Evolutionary conservation across 2,329 filamentous ascomycete genomes (phyloP).

Genomic region (Tolypocladium cylindrosporum): DNA sequence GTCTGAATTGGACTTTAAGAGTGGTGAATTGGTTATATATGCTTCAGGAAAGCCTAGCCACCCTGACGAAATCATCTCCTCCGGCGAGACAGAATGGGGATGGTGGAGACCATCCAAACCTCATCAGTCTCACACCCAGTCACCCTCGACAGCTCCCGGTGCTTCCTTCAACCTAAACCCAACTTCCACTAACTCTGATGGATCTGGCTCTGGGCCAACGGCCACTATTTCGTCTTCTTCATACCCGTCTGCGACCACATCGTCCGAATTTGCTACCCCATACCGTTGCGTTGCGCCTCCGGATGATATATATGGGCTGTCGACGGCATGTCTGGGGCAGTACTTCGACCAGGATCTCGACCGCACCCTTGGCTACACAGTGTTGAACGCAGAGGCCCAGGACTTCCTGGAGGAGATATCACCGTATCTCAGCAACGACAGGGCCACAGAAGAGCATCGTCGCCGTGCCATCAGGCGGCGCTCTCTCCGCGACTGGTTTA

Average conservation of each 20-base stretch:
- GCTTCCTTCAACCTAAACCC: neutral
- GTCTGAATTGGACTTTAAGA: slow-evolving; percentile 7
- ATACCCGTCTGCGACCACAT: neutral
- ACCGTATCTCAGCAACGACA: neutral
- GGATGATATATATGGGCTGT: slow-evolving; percentile 13
- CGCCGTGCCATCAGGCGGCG: neutral
- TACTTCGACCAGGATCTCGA: slow-evolving; percentile 19
- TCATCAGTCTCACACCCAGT: neutral
- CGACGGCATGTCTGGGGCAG: slow-evolving; percentile 14
- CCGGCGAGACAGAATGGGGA: slow-evolving; percentile 15
- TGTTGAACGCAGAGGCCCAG: neutral
- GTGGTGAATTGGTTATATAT: slow-evolving; percentile 6
- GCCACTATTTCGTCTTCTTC: neutral
- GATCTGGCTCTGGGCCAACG: neutral
- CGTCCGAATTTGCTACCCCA: neutral
- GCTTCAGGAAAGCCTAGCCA: slow-evolving; percentile 10
- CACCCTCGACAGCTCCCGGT: neutral
- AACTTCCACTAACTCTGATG: neutral
- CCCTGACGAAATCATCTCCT: slow-evolving; percentile 11
- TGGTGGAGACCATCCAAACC: slow-evolving; percentile 9
- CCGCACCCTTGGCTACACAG: slow-evolving; percentile 9
- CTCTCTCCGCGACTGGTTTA: neutral
- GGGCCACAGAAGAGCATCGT: neutral
- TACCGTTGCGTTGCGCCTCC: slow-evolving; percentile 5
- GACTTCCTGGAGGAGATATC: neutral